phyloP scores from a whole-genome alignment of 257 asterid species.

The Primulina tabacum region DNA sequence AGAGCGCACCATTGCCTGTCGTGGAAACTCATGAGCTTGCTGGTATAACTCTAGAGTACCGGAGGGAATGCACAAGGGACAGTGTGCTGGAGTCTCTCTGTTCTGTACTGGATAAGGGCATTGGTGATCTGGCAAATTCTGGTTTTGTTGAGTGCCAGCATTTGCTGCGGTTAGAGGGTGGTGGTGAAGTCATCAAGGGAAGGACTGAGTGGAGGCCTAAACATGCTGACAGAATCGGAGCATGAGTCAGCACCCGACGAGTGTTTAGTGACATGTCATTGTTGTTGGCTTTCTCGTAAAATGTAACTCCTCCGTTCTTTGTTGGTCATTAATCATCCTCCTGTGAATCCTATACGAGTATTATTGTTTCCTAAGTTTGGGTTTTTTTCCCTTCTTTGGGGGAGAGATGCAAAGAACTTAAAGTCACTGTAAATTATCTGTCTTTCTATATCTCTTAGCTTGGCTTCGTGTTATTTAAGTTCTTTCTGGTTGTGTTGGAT shows the following conservation, averaged over 20 bases:
- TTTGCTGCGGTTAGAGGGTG: slow-evolving; percentile 79
- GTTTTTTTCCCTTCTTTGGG: not conserved
- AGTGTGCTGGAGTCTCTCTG: slow-evolving; percentile 88
- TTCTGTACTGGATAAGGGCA: slow-evolving; percentile 47
- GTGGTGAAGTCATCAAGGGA: slow-evolving; percentile 86
- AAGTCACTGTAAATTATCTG: not conserved
- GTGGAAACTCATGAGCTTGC: slow-evolving; percentile 86
- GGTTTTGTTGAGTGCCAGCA: slow-evolving; percentile 81
- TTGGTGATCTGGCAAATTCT: slow-evolving; percentile 36
- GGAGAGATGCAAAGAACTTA: not conserved
- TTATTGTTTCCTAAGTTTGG: not conserved
- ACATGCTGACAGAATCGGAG: slow-evolving; percentile 36
- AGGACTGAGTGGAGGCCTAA: slow-evolving; percentile 92
- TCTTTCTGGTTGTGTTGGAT: not conserved
- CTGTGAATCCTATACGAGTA: not conserved
- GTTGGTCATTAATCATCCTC: not conserved
- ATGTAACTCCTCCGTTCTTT: no score
- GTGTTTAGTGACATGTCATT: slow-evolving; percentile 29
- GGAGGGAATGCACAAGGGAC: slow-evolving; percentile 98
- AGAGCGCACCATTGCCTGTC: slow-evolving; percentile 82
- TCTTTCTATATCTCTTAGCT: not conserved
- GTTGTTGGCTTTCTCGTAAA: not conserved
- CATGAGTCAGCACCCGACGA: slow-evolving; percentile 45
- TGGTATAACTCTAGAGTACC: slow-evolving; percentile 77
- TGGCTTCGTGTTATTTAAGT: not conserved